Base-by-base conservation (phyloP, 1,284 basidiomycete genomes). In the Apiotrichum siamense region DNA sequence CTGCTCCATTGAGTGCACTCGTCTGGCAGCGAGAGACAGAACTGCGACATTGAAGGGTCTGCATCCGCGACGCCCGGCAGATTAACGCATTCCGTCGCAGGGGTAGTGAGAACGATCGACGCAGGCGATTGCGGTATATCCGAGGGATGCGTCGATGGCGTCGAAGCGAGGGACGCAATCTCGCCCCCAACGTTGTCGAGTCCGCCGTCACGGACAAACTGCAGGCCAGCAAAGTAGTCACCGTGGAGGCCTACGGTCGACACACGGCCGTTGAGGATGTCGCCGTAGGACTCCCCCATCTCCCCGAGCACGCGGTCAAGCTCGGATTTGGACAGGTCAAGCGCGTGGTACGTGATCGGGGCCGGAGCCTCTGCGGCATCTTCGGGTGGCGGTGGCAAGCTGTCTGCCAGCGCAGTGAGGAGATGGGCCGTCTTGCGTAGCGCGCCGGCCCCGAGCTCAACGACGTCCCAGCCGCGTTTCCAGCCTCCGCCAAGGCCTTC, bases 381-480 rank as follows among this genome's bases (percentile, higher is more conserved):
- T 11, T 24, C 17, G 10, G 37, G 33, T 17, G n/a, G 6, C 49
- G 52, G 55, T 49, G 54, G 55, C 13, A 63, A 59, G 47, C 61
- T 75, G 73, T 38, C 61, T 10, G 88, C 81, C 33, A 97, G 78
- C 1, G 87, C 87, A 18, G 78, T 78, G 27, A 98, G 79, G 48
- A 98, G 79, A 68, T 88, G 84, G 5, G 88, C 89, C 1, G 93
- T 97, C 79, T 97, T 94, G 66, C 88, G 81, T 35, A 96, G 77
- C 13, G 90, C 81, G 25, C 90, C 93, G 68, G 90, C 88, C 47
- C 90, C 89, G 17, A 94, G 78, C 69, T 94, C 89, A 39, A 94
- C 76, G 3, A 92, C 79, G 42, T 84, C 80, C 63, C 71, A 75
- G 13, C 80, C 79, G 24, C 52, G 52, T 43, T 60, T 46, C 21